phyloP scores from a whole-genome alignment of 1,139 yeast species.

The Williopsis jadinii region DNA sequence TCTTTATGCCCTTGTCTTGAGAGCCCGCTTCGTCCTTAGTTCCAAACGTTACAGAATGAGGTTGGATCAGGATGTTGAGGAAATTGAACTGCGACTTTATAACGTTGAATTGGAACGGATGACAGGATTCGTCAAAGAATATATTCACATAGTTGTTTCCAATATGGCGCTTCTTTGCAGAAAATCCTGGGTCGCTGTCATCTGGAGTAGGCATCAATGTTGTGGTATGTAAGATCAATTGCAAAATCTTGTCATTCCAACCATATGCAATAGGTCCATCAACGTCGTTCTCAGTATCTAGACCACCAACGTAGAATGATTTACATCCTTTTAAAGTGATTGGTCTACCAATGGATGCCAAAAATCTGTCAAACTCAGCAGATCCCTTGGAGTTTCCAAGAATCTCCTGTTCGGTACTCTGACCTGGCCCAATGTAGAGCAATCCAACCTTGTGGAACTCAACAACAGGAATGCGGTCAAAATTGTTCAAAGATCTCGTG shows the following conservation, averaged over 20 bases:
- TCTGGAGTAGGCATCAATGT: constrained; percentile 63
- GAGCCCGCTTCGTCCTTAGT: background rate
- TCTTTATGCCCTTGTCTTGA: constrained; percentile 8
- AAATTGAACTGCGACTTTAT: constrained; percentile 79
- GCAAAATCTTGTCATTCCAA: constrained; percentile 68
- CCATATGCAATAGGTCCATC: constrained; percentile 76
- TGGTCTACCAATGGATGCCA: constrained; percentile 51
- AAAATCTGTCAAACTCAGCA: constrained; percentile 48
- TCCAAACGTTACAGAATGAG: constrained; percentile 34
- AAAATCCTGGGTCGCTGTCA: constrained; percentile 30
- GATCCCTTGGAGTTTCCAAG: constrained; percentile 64
- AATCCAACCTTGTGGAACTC: constrained; percentile 78
- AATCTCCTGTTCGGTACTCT: constrained; percentile 55
- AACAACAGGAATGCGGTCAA: constrained; percentile 75
- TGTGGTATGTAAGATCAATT: constrained; percentile 69
- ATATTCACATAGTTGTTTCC: constrained; percentile 82
- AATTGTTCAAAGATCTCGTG: constrained; percentile 50
- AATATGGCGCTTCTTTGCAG: constrained; percentile 73
- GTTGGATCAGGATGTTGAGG: constrained; percentile 70
- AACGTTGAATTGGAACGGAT: constrained; percentile 61
- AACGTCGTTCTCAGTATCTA: constrained; percentile 57
- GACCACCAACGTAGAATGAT: constrained; percentile 68
- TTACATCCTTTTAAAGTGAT: constrained; percentile 48
- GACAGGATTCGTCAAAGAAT: constrained; percentile 68
- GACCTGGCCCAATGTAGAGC: constrained; percentile 65